phyloP scores from a whole-genome alignment of 2,329 filamentous ascomycete species.

The Ophiognomonia clavigignenti-juglandacearum region DNA sequence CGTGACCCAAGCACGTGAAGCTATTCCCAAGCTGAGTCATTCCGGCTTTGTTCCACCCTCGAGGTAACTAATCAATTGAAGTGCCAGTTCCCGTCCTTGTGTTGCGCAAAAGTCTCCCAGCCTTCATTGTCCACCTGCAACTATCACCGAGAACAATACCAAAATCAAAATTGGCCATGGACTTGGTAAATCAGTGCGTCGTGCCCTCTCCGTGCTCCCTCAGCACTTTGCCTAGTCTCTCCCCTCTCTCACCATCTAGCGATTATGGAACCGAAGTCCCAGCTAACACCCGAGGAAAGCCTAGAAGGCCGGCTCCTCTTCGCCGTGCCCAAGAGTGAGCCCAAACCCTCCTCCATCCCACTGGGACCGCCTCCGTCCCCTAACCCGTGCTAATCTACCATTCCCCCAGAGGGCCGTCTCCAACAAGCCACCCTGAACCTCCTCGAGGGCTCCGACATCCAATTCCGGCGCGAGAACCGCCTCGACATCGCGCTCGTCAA shows the following conservation, averaged over 20 bases:
- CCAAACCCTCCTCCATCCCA: too few relatives aligned
- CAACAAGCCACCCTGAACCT: slow-evolving; percentile 85
- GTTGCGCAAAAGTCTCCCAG: not conserved
- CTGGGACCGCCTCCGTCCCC: slow-evolving; percentile 11
- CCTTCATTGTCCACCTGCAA: not conserved
- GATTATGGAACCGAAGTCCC: slow-evolving; percentile 8
- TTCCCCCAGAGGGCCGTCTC: slow-evolving; percentile 76
- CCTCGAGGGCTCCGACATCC: slow-evolving; percentile 88
- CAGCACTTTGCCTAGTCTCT: not conserved
- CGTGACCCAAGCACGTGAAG: slow-evolving; percentile 1
- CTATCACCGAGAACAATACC: not conserved
- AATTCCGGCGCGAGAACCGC: slow-evolving; percentile 90
- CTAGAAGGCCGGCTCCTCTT: slow-evolving; percentile 91
- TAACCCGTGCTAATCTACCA: slow-evolving; percentile 2
- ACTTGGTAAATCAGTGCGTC: slow-evolving; percentile 48
- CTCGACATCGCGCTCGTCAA: slow-evolving; percentile 97
- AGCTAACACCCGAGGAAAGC: slow-evolving; percentile 46
- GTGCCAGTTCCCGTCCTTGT: not conserved
- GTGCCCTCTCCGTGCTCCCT: slow-evolving; percentile 7
- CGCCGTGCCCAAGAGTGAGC: slow-evolving; percentile 95
- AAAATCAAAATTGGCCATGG: slow-evolving; percentile 31
- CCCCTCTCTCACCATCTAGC: not conserved
- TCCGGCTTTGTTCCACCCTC: not conserved
- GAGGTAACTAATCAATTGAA: too few relatives aligned
- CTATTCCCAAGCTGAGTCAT: slow-evolving; percentile 13